Evolutionary conservation across 164 flowering plant species (phyloP), one percentile per base, ranked within the genome.

Genomic region (Chloranthus sessilifolius): DNA sequence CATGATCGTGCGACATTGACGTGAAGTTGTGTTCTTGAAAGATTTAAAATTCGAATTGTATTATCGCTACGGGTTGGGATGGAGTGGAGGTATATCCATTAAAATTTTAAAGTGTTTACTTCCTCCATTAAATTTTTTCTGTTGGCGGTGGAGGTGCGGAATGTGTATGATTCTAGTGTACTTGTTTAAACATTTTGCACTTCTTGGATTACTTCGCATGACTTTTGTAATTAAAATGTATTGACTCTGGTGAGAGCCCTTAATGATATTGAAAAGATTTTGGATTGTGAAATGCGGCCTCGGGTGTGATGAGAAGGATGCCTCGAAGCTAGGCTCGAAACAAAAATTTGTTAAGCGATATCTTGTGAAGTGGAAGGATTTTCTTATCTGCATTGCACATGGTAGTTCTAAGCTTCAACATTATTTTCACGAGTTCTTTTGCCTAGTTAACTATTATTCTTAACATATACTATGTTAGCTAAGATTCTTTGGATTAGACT

Each of bases 331-430:
- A 47, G 95, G 95, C 1, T 75, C 95, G 22, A 80, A 89, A 61
- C 97, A 89, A 65, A 71, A 85, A 52, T 82, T 83, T 71, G 95
- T 94, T 19, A 94, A 89, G 57, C 99, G 89, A 36, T 94, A 94
- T 67, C 92, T 89, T 68, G 94, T 94, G 2, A 94, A 94, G 64
- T 94, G 99, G 99, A 94, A 94, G 70, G 97, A 27, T 50, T 76
- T 48, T 94, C 99, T 40, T 89, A 87, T 76, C 70, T 94, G 63
- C 99, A 94, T 53, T 94, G 99, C 68, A 70, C 85, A 65, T 94
- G 99, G 99, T 94, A 83, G 28, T 44, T 55, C n/a, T n/a, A n/a
- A 5, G n/a, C n/a, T n/a, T n/a, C n/a, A n/a, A n/a, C n/a, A n/a
- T n/a, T n/a, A n/a, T n/a, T n/a, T n/a, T n/a, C n/a, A n/a, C n/a